Evolutionary conservation across 805 yeast species (phyloP).

Genomic region (Metschnikowia similis): DNA sequence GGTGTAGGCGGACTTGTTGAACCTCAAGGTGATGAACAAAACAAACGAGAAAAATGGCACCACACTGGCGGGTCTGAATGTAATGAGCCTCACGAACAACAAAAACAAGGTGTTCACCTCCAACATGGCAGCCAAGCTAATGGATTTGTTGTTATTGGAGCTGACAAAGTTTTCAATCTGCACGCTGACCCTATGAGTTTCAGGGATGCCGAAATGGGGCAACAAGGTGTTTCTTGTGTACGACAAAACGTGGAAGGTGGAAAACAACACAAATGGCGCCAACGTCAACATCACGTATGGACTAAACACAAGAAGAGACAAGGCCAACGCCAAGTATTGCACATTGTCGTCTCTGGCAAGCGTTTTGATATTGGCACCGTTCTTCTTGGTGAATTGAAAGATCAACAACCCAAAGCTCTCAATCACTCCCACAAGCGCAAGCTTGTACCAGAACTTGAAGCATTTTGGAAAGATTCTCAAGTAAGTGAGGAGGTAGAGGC

Average conservation of each 20-base stretch:
- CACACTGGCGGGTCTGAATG: slow-evolving; percentile 64
- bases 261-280: slow-evolving; percentile 71
- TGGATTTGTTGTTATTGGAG: slow-evolving; percentile 33
- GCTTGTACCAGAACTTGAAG: slow-evolving; percentile 46
- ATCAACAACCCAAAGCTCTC: slow-evolving; percentile 74
- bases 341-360: slow-evolving; percentile 55
- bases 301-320: slow-evolving; percentile 50
- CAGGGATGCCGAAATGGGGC: slow-evolving; percentile 50
- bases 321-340: slow-evolving; percentile 60
- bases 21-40: slow-evolving; percentile 70
- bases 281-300: slow-evolving; percentile 59
- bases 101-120: slow-evolving; percentile 42
- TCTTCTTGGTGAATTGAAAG: slow-evolving; percentile 46
- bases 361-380: slow-evolving; percentile 19
- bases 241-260: slow-evolving; percentile 76
- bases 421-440: slow-evolving; percentile 59
- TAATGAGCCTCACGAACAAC: slow-evolving; percentile 47
- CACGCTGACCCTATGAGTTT: slow-evolving; percentile 28
- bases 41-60: slow-evolving; percentile 50
- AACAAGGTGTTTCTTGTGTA: slow-evolving; percentile 62
- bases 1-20: slow-evolving; percentile 69
- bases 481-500: slow-evolving; percentile 32
- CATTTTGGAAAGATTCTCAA: slow-evolving; percentile 22
- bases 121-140: slow-evolving; percentile 36
- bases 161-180: slow-evolving; percentile 37